phyloP scores from a whole-genome alignment of 805 yeast genomes.

The Candida railenensis region DNA sequence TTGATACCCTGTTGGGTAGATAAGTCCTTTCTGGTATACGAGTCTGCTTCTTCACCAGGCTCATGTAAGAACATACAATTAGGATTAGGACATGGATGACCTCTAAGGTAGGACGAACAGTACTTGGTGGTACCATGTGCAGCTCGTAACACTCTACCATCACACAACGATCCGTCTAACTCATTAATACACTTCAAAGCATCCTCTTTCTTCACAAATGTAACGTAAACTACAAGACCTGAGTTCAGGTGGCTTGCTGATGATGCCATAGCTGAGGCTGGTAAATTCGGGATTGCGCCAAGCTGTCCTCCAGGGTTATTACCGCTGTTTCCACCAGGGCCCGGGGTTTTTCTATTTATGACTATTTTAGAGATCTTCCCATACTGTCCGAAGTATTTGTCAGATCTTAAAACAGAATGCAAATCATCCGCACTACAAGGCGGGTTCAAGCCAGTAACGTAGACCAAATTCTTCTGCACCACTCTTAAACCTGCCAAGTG shows the following conservation, averaged over 20 bases:
- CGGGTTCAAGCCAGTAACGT: conserved; percentile 93
- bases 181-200: conserved; percentile 92
- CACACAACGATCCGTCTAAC: conserved; percentile 89
- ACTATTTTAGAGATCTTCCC: conserved; percentile 94
- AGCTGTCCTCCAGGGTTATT: neutral
- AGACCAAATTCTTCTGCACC: conserved; percentile 95
- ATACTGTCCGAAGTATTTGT: conserved; percentile 96
- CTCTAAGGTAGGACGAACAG: conserved; percentile 93
- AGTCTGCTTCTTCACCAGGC: conserved; percentile 99
- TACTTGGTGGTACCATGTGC: conserved; percentile 99
- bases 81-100: conserved; percentile 96
- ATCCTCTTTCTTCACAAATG: conserved; percentile 90
- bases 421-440: conserved; percentile 80
- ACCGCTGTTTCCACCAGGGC: conserved; percentile 21
- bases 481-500: conserved; percentile 97
- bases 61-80: conserved; percentile 98
- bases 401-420: conserved; percentile 78
- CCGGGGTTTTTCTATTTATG: conserved; percentile 73
- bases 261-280: neutral
- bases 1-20: conserved; percentile 71
- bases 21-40: conserved; percentile 86
- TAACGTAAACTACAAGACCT: conserved; percentile 93
- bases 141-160: conserved; percentile 86
- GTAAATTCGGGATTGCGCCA: neutral
- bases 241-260: conserved; percentile 41